These are phyloP conservation scores for Coemansia guatemalensis DNA, from an alignment of 192 early-diverging fungal genomes.

Conservation along the genomic window DNA sequence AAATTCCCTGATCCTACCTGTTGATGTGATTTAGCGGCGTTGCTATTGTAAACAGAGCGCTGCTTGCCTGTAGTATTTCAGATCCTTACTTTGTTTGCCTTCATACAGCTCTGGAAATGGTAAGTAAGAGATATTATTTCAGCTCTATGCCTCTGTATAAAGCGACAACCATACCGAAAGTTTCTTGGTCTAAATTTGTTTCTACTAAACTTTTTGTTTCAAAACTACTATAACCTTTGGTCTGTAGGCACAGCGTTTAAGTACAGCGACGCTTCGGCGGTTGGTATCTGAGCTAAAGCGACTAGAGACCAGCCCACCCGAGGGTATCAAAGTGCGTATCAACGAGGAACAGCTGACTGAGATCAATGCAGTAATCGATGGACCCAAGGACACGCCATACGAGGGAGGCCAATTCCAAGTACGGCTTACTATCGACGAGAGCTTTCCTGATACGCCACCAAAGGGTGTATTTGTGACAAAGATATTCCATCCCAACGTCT, in stretches of 20 bases:
- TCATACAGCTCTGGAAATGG: constrained; percentile 4
- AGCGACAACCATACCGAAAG: too few species aligned
- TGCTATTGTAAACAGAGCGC: neutral
- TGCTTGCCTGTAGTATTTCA: neutral
- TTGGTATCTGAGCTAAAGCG: constrained; percentile 59
- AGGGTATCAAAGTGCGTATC: constrained; percentile 75
- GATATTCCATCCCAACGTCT: constrained; percentile 97
- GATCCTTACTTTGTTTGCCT: neutral
- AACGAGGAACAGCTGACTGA: constrained; percentile 75
- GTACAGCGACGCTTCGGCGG: constrained; percentile 48
- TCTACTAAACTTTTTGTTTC: too few species aligned
- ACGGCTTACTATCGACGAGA: constrained; percentile 63
- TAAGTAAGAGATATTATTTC: neutral
- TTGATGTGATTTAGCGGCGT: neutral
- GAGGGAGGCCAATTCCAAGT: constrained; percentile 75
- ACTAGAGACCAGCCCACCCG: constrained; percentile 65
- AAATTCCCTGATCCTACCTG: too few species aligned
- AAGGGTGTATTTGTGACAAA: constrained; percentile 89
- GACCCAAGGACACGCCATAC: constrained; percentile 88
- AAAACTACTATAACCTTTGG: too few species aligned
- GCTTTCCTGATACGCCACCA: constrained; percentile 83
- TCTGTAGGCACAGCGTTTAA: constrained; percentile 36
- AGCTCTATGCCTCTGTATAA: neutral
- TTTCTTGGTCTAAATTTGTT: too few species aligned
- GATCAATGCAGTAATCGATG: constrained; percentile 82